Percentiles rank a stretch among this genome's conserved stretches.
phyloP scores from a whole-genome alignment of 1,139 yeast genomes.

The Blastobotrys serpentis region DNA sequence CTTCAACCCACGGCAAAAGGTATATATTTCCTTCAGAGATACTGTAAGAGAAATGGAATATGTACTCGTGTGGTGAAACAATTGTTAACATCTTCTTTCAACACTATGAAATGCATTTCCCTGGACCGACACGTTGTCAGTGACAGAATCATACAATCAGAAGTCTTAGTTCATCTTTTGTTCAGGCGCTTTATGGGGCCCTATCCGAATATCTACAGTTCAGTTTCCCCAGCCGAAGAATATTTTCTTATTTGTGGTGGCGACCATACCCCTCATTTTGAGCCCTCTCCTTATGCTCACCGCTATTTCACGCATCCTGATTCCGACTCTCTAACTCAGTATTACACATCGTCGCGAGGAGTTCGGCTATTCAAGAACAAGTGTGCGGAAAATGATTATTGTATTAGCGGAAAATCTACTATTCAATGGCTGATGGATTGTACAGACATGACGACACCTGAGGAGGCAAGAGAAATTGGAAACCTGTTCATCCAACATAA shows the following conservation, averaged over 20 bases:
- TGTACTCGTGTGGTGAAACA: background rate
- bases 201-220: conserved; percentile 67
- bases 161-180: conserved; percentile 61
- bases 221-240: conserved; percentile 48
- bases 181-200: conserved; percentile 66
- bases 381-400: conserved; percentile 44
- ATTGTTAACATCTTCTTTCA: conserved; percentile 55
- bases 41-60: conserved; percentile 45
- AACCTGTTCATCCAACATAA: conserved; percentile 52
- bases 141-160: conserved; percentile 65
- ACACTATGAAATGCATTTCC: conserved; percentile 67
- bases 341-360: conserved; percentile 68
- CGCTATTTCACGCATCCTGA: conserved; percentile 84
- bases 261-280: conserved; percentile 15
- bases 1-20: conserved; percentile 95
- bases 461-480: conserved; percentile 64
- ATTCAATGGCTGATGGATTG: conserved; percentile 91
- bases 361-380: conserved; percentile 54
- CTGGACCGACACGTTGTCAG: conserved; percentile 66
- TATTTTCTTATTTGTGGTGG: conserved; percentile 13
- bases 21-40: conserved; percentile 62
- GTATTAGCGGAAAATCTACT: conserved; percentile 73
- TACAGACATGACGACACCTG: conserved; percentile 59
- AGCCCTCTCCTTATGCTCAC: conserved; percentile 68
- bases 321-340: conserved; percentile 77